Evolutionary conservation across 768 basidiomycete species (phyloP).

Genomic region (Clathrus columnatus): DNA sequence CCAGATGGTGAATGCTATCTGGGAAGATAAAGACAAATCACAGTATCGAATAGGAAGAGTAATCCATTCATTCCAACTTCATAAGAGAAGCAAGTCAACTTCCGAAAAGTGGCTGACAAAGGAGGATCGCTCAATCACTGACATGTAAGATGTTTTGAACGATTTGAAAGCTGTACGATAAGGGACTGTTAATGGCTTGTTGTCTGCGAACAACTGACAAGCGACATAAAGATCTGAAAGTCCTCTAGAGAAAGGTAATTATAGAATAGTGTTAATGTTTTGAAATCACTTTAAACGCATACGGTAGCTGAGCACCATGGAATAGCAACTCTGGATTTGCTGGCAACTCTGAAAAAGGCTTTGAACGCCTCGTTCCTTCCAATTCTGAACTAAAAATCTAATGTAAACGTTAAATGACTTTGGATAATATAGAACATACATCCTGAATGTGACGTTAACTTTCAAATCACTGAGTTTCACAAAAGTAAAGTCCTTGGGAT

Average conservation of each 20-base stretch:
- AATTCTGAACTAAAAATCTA: constrained; percentile 74
- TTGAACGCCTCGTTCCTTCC: constrained; percentile 69
- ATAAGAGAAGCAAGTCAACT: not conserved
- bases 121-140: constrained; percentile 21
- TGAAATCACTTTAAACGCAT: constrained; percentile 15
- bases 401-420: not conserved
- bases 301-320: constrained; percentile 78
- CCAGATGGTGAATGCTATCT: constrained; percentile 92
- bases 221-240: constrained; percentile 92
- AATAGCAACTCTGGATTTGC: constrained; percentile 77
- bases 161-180: constrained; percentile 89
- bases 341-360: constrained; percentile 68
- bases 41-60: constrained; percentile 88
- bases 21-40: constrained; percentile 82
- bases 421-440: constrained; percentile 33
- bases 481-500: constrained; percentile 86
- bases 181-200: constrained; percentile 86
- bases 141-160: constrained; percentile 80
- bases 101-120: not conserved
- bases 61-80: constrained; percentile 94
- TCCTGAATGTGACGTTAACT: constrained; percentile 67
- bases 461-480: constrained; percentile 86
- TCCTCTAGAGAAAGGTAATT: constrained; percentile 42
- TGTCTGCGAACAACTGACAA: constrained; percentile 86
- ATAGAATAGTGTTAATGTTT: not conserved